Base-by-base conservation (phyloP, 176 grass and related monocot genomes). In the Metroxylon sagu region DNA sequence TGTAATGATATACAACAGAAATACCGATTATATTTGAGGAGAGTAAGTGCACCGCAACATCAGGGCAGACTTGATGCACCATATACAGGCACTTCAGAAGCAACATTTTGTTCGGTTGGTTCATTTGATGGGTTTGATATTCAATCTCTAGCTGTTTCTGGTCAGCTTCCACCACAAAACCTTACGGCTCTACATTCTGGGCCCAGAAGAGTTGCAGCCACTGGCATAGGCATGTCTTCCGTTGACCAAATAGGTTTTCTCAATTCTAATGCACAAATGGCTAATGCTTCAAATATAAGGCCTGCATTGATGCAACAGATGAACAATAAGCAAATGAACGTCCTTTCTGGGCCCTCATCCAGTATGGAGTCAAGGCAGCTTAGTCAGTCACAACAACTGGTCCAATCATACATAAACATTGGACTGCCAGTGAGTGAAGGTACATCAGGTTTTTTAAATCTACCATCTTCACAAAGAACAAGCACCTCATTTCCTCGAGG, bases 21-120 rank as follows among this genome's bases (percentile, higher is more conserved):
- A 56, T 68, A 68, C 39, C 65, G 65, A 1, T 8, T 56, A 1
- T 55, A 68, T 68, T 55, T 68, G 52, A 56, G 29, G 18, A 68
- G 51, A 68, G 3, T 67, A 54, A 67, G 27, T 31, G 52, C 18
- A 2, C 25, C 50, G 31, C 50, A 54, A 0, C 6, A 67, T 54
- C 25, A 67, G 51, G 64, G 4, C 4, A 66, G 63, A 53, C 14
- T 29, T 27, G 49, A 54, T 6, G n/a, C 30, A 49, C 17, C 51
- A 14, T 67, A 29, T 54, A 31, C 64, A 55, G 15, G 27, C 21
- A 10, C 27, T 6, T 18, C 29, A 35, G 65, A 54, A 16, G n/a
- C 12, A 48, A 10, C 29, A 25, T 29, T 29, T 67, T 26, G 4
- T 21, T 18, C 64, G 3, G 26, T 8, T 53, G 65, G 51, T 14